Percentiles rank a stretch among this genome's conserved stretches.
Conservation (phyloP, 2,329 filamentous ascomycete genomes). For the Cladosporium halotolerans region DNA sequence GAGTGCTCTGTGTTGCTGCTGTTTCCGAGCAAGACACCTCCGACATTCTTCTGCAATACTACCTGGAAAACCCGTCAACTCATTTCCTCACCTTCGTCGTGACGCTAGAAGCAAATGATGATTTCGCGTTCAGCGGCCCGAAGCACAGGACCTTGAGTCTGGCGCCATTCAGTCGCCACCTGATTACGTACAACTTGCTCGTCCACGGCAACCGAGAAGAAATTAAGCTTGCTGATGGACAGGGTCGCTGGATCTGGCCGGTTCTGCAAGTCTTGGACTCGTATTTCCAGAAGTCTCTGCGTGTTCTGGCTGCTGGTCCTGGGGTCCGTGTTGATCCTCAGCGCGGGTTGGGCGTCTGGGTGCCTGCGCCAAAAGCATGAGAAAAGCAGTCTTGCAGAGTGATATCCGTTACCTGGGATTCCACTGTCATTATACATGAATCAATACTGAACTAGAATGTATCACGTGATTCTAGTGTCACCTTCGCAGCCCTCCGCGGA, state of each 20-base stretch:
- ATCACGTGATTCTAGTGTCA: constrained; percentile 1
- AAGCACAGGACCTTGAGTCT: constrained; percentile 77
- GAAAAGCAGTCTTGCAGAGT: neutral
- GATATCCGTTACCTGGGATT: neutral
- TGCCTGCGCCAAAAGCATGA: constrained; percentile 15
- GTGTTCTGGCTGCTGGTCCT: constrained; percentile 74
- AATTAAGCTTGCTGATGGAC: constrained; percentile 14
- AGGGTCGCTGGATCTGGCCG: constrained; percentile 63
- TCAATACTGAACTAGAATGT: neutral
- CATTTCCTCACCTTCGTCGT: constrained; percentile 93
- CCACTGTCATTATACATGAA: no score
- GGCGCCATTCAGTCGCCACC: constrained; percentile 71
- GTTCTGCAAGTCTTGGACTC: constrained; percentile 74
- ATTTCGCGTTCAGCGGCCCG: constrained; percentile 86
- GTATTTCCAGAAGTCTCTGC: constrained; percentile 87
- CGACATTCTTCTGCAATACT: constrained; percentile 51
- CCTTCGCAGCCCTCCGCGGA: neutral
- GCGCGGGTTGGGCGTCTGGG: constrained; percentile 42
- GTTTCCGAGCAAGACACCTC: constrained; percentile 21
- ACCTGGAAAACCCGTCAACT: constrained; percentile 86
- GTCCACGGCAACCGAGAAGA: constrained; percentile 42
- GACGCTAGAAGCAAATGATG: constrained; percentile 83
- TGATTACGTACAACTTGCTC: constrained; percentile 67
- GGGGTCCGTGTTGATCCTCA: constrained; percentile 53
- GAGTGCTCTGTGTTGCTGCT: constrained; percentile 57